phyloP scores from a whole-genome alignment of 305 asterid genomes.

The Ilex paraguariensis region DNA sequence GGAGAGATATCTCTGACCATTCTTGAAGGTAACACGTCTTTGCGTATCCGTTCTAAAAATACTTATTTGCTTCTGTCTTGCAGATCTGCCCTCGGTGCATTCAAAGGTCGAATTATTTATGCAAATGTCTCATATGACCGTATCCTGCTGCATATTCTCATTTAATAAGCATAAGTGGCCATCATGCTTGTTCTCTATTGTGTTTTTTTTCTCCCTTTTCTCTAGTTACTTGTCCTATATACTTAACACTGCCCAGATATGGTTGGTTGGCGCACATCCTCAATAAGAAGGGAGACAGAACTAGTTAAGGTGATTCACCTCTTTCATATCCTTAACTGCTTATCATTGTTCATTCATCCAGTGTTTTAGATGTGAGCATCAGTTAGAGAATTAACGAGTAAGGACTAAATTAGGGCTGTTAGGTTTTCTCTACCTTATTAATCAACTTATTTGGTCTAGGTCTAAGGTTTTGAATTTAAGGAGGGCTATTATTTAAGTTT shows the following conservation, averaged over 20 bases:
- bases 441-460: too few species aligned
- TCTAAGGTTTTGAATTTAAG: too few species aligned
- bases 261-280: constrained; percentile 99
- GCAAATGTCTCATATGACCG: constrained; percentile 93
- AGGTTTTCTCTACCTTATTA: too few species aligned
- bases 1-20: constrained; percentile 4
- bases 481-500: too few species aligned
- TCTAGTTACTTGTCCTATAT: constrained; percentile 14
- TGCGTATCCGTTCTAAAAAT: constrained; percentile 5
- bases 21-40: background rate
- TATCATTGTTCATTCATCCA: too few species aligned
- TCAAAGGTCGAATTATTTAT: constrained; percentile 69
- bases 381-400: too few species aligned
- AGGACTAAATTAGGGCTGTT: too few species aligned
- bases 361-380: too few species aligned
- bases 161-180: constrained; percentile 1
- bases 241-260: constrained; percentile 62
- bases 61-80: constrained; percentile 19
- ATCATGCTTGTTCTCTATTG: background rate
- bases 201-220: constrained; percentile 8
- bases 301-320: constrained; percentile 54
- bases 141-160: constrained; percentile 42
- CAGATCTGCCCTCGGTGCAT: constrained; percentile 93
- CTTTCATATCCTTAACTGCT: too few species aligned
- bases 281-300: constrained; percentile 81